phyloP scores from a whole-genome alignment of 2,329 filamentous ascomycete genomes.

The Neonectria faginata region DNA sequence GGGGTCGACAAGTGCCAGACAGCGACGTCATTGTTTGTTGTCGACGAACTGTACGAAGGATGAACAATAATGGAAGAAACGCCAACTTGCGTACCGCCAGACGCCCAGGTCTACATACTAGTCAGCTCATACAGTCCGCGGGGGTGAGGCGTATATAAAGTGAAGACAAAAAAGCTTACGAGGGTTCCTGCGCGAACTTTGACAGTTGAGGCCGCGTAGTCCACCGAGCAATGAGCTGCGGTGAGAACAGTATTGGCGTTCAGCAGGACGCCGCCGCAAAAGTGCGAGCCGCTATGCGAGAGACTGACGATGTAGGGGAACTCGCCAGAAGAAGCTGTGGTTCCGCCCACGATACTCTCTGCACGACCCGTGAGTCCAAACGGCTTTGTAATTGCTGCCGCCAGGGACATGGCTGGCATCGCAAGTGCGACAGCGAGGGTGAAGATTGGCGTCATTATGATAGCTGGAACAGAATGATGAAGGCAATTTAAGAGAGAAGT shows the following conservation, averaged over 20 bases:
- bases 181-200: conserved; percentile 45
- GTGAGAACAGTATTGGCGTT: conserved; percentile 50
- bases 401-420: conserved; percentile 10
- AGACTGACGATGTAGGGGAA: conserved; percentile 50
- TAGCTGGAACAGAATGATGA: not conserved
- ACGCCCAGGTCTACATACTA: conserved; percentile 34
- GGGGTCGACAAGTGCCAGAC: conserved; percentile 46
- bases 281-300: conserved; percentile 31
- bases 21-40: conserved; percentile 45
- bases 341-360: conserved; percentile 45
- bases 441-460: not conserved
- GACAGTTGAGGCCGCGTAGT: conserved; percentile 32
- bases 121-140: not conserved
- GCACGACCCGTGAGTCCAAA: conserved; percentile 16
- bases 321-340: conserved; percentile 41
- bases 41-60: conserved; percentile 40
- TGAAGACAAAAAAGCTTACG: conserved; percentile 26
- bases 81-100: conserved; percentile 43
- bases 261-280: conserved; percentile 47
- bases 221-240: conserved; percentile 47
- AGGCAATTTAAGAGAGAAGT: not conserved
- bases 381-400: conserved; percentile 17
- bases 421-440: not conserved
- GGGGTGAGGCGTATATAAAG: not conserved
- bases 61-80: conserved; percentile 43